Conservation (phyloP, 129 eudicot genomes). For the Artemisia annua region DNA sequence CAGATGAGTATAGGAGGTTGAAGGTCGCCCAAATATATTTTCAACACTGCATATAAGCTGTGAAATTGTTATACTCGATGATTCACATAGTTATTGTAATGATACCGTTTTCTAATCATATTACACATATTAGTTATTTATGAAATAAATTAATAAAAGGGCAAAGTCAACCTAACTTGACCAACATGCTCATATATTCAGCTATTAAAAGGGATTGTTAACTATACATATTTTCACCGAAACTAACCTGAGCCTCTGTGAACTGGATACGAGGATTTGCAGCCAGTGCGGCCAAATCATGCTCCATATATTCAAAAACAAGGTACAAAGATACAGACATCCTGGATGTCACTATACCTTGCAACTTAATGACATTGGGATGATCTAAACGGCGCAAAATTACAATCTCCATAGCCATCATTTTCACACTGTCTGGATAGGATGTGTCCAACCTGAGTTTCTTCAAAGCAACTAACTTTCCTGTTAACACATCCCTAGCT, state of each 20-base stretch:
- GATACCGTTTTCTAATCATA: no score
- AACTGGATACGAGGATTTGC: background rate
- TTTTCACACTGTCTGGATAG: background rate
- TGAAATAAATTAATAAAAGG: no score
- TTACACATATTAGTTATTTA: no score
- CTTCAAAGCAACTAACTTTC: background rate
- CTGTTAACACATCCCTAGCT: background rate
- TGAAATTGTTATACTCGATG: no score
- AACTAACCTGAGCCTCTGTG: conserved; percentile 7
- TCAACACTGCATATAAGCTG: no score
- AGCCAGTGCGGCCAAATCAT: conserved; percentile 5
- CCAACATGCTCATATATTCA: no score
- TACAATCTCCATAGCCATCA: conserved; percentile 1
- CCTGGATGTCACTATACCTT: conserved; percentile 5
- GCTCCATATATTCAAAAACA: conserved; percentile 11
- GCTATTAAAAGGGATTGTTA: no score
- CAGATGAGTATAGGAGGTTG: no score
- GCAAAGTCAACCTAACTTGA: no score
- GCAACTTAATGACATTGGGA: conserved; percentile 10
- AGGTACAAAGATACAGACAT: conserved; percentile 2
- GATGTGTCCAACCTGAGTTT: background rate
- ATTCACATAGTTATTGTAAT: no score
- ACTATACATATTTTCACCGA: background rate
- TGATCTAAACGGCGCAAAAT: conserved; percentile 16
- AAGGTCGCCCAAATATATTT: no score